These are phyloP conservation scores for Leptomonas pyrrhocoris DNA, from an alignment of 208 protist genomes.

Conservation along the genomic window DNA sequence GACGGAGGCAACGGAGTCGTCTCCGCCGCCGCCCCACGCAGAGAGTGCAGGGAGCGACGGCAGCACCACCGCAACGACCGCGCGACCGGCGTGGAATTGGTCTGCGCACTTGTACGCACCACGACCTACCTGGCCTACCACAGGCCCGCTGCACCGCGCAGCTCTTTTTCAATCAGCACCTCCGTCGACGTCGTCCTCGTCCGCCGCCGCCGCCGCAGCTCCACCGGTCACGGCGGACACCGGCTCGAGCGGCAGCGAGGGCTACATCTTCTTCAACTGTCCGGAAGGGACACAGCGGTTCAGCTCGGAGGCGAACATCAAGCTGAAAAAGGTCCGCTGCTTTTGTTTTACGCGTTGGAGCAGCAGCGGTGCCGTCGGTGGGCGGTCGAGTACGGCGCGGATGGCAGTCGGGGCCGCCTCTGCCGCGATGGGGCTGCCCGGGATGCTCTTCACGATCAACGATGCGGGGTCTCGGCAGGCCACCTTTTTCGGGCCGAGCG, in stretches of 20 bases:
- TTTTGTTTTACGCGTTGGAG: conserved; percentile 83
- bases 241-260: conserved; percentile 38
- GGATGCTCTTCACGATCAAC: conserved; percentile 87
- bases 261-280: conserved; percentile 89
- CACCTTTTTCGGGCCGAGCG: conserved; percentile 76
- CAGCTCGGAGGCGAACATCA: conserved; percentile 76
- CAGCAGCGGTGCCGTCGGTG: neutral
- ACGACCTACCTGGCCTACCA: conserved; percentile 22
- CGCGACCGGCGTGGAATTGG: conserved; percentile 8
- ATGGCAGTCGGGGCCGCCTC: conserved; percentile 29
- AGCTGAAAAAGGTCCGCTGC: conserved; percentile 63
- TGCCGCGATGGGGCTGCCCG: conserved; percentile 83
- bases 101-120: conserved; percentile 20
- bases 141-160: conserved; percentile 4
- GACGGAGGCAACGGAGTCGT: too few species aligned
- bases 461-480: conserved; percentile 66
- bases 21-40: too few species aligned
- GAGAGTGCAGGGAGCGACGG: too few species aligned
- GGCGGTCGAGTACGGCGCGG: neutral
- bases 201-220: neutral
- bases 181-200: neutral
- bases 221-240: conserved; percentile 16
- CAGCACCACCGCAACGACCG: too few species aligned
- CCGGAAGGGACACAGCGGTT: conserved; percentile 86
- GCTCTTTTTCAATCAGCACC: conserved; percentile 2